A percentile compares a stretch with the other conserved stretches of the same genome.
phyloP scores from a whole-genome alignment of 306 rosid genomes.

The Rubus parviflorus region DNA sequence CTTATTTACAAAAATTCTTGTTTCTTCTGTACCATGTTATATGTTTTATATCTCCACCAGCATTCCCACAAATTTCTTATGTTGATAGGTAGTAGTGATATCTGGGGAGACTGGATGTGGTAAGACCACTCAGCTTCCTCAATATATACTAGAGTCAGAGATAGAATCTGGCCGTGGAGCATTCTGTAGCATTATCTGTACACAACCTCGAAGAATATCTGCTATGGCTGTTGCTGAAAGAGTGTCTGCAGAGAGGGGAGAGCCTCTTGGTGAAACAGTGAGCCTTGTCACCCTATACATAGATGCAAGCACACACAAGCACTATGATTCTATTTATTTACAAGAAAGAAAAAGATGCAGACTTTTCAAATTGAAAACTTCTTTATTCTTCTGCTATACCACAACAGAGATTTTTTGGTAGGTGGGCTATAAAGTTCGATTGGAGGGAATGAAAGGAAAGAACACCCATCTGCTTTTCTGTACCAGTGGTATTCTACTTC shows the following conservation, averaged over 20 bases:
- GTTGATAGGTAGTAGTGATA: constrained; percentile 48
- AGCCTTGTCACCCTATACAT: constrained; percentile 30
- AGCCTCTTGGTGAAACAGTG: constrained; percentile 57
- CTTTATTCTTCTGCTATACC: constrained; percentile 65
- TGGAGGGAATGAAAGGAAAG: constrained; percentile 62
- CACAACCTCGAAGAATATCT: constrained; percentile 61
- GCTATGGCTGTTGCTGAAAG: constrained; percentile 61
- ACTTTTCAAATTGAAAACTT: constrained; percentile 39
- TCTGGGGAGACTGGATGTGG: constrained; percentile 72
- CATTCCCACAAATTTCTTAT: constrained; percentile 6
- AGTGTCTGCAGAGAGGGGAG: constrained; percentile 61
- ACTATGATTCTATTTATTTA: constrained; percentile 5
- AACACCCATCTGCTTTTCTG: constrained; percentile 62
- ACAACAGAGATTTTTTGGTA: constrained; percentile 73
- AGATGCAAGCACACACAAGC: constrained; percentile 18
- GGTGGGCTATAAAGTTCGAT: constrained; percentile 65
- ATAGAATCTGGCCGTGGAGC: constrained; percentile 68
- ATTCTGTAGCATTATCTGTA: constrained; percentile 56
- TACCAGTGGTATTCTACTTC: constrained; percentile 62
- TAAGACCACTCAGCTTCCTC: constrained; percentile 67
- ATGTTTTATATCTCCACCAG: constrained; percentile 9
- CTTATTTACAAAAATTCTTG: neutral
- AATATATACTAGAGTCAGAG: constrained; percentile 55
- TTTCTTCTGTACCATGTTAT: neutral
- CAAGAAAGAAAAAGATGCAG: constrained; percentile 14